Percentiles rank a stretch among this genome's conserved stretches.
Conservation (phyloP, 371 early-diverging fungal species). For the Mucor mucedo region DNA sequence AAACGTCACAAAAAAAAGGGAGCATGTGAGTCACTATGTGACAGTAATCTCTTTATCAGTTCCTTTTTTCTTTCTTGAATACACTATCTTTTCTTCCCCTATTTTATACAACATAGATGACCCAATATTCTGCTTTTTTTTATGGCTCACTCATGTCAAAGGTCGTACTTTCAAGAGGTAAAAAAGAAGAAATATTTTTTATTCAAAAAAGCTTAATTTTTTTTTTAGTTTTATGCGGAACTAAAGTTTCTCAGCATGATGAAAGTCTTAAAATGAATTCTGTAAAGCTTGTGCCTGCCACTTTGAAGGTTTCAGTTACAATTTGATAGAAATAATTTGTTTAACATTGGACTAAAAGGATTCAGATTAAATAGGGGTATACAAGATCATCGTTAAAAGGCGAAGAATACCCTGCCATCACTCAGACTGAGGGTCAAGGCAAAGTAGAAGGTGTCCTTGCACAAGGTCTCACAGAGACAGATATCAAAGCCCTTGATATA, state of each 20-base stretch:
- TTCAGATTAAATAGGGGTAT: constrained; percentile 31
- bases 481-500: constrained; percentile 38
- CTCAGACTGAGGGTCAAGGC: constrained; percentile 25
- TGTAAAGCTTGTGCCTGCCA: constrained; percentile 30
- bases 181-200: neutral
- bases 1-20: constrained; percentile 9
- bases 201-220: neutral
- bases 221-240: constrained; percentile 43
- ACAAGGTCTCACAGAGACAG: constrained; percentile 31
- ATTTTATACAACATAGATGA: constrained; percentile 5
- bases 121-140: constrained; percentile 35
- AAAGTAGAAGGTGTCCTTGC: constrained; percentile 40
- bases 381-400: constrained; percentile 38
- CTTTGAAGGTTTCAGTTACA: constrained; percentile 31
- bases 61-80: neutral
- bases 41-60: neutral
- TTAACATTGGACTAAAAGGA: neutral
- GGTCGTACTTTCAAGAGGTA: constrained; percentile 41
- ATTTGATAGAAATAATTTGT: neutral
- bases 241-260: constrained; percentile 17
- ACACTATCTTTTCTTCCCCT: neutral
- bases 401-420: constrained; percentile 44
- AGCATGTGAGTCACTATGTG: neutral
- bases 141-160: constrained; percentile 49
- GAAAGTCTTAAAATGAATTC: constrained; percentile 24